phyloP scores from a whole-genome alignment of 2,329 filamentous ascomycete genomes.

The Pseudogymnoascus sp. region DNA sequence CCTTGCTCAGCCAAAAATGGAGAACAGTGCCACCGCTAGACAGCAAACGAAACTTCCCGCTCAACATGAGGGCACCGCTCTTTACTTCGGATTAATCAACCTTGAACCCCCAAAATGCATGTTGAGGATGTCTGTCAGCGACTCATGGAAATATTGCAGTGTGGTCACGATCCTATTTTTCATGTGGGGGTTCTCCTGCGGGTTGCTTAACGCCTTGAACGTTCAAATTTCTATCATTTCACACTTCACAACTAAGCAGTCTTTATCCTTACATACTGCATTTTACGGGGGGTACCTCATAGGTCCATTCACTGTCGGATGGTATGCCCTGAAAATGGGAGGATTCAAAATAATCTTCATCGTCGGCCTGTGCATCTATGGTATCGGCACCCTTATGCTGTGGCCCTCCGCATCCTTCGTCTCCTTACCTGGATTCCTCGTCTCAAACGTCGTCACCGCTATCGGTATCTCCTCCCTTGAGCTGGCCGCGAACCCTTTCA shows the following conservation, averaged over 20 bases:
- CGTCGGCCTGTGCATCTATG: constrained; percentile 66
- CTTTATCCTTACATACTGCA: constrained; percentile 58
- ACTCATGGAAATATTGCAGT: constrained; percentile 64
- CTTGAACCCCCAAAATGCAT: constrained; percentile 63
- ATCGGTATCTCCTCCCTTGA: constrained; percentile 71
- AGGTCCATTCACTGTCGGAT: constrained; percentile 61
- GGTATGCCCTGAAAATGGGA: constrained; percentile 59
- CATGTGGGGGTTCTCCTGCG: constrained; percentile 86
- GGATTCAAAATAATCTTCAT: constrained; percentile 80
- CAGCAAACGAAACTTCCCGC: too few species aligned
- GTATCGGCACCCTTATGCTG: constrained; percentile 72
- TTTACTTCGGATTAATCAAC: constrained; percentile 71
- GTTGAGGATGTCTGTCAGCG: constrained; percentile 52
- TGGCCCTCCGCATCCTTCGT: constrained; percentile 71
- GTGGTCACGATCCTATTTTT: constrained; percentile 78
- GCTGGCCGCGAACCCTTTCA: constrained; percentile 71
- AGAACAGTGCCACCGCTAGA: too few species aligned
- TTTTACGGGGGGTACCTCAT: constrained; percentile 69
- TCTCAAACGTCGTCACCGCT: constrained; percentile 66
- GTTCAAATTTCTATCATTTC: constrained; percentile 57
- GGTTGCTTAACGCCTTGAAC: constrained; percentile 76
- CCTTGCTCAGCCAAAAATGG: constrained; percentile 20
- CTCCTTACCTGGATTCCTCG: constrained; percentile 71
- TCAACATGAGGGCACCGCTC: too few species aligned
- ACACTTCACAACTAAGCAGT: constrained; percentile 50